These are phyloP conservation scores for Lasiosphaeriaceae sp. DNA, from an alignment of 495 filamentous ascomycete species.

Conservation along the genomic window DNA sequence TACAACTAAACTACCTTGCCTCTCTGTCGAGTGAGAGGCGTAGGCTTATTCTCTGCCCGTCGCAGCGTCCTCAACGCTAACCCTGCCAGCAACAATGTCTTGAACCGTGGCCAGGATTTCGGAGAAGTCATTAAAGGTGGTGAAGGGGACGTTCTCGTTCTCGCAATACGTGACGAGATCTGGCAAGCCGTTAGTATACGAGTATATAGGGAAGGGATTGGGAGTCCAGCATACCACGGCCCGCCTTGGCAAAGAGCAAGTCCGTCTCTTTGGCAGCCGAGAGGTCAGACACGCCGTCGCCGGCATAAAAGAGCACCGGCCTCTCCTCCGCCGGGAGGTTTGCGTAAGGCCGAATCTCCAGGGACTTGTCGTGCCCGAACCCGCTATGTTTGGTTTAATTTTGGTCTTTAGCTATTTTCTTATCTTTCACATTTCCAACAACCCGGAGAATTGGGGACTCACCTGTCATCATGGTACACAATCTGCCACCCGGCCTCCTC, in stretches of 20 bases:
- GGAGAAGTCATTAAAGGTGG: slow-evolving; percentile 72
- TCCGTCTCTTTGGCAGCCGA: slow-evolving; percentile 86
- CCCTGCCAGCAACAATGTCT: slow-evolving; percentile 63
- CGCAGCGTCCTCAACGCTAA: slow-evolving; percentile 42
- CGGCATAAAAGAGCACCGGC: slow-evolving; percentile 81
- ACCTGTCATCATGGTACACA: slow-evolving; percentile 83
- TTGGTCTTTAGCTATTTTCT: not conserved
- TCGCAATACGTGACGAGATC: slow-evolving; percentile 82
- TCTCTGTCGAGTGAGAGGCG: too few relatives aligned
- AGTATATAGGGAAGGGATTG: slow-evolving; percentile 4
- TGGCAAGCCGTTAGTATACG: slow-evolving; percentile 23
- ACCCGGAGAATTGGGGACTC: slow-evolving; percentile 57
- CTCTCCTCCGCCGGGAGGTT: slow-evolving; percentile 58
- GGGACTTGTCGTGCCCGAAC: slow-evolving; percentile 91
- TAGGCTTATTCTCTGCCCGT: slow-evolving; percentile 21
- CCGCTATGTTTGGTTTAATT: slow-evolving; percentile 44
- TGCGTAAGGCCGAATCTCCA: slow-evolving; percentile 83
- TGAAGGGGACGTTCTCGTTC: slow-evolving; percentile 73
- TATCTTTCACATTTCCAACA: too few relatives aligned
- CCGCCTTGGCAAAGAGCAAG: slow-evolving; percentile 85
- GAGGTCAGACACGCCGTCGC: slow-evolving; percentile 85
- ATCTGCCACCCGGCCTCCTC: slow-evolving; percentile 81
- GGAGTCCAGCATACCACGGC: slow-evolving; percentile 60
- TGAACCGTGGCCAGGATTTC: slow-evolving; percentile 70
- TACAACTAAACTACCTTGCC: too few relatives aligned